Conservation (phyloP, 192 early-diverging fungal genomes). For the Coemansia erecta region DNA sequence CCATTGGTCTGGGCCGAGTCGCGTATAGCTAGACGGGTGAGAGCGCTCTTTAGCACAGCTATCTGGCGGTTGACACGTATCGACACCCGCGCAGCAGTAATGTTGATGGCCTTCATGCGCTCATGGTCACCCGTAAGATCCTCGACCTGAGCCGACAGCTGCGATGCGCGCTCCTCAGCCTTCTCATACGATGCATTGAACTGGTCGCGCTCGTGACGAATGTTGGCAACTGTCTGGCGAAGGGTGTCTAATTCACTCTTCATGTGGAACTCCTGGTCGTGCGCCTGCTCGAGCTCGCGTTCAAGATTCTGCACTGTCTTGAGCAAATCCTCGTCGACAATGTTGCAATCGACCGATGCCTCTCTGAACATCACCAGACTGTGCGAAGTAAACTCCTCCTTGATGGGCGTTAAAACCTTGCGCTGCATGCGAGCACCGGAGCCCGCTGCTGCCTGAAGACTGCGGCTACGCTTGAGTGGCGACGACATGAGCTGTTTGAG, state of each 20-base stretch:
- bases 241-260: conserved; percentile 28
- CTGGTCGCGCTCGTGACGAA: conserved; percentile 48
- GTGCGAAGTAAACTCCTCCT: conserved; percentile 17
- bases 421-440: conserved; percentile 5
- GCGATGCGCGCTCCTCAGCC: conserved; percentile 23
- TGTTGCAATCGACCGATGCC: conserved; percentile 20
- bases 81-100: conserved; percentile 28
- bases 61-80: conserved; percentile 36
- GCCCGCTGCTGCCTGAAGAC: conserved; percentile 6
- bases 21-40: conserved; percentile 15
- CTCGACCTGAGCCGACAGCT: conserved; percentile 41
- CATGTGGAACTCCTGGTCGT: conserved; percentile 3
- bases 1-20: too few relatives aligned
- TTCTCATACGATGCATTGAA: conserved; percentile 45
- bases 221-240: conserved; percentile 24
- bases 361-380: neutral
- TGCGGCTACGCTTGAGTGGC: conserved; percentile 12
- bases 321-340: neutral
- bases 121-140: conserved; percentile 43
- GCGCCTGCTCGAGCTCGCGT: conserved; percentile 8
- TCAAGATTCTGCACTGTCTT: conserved; percentile 1
- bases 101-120: conserved; percentile 38
- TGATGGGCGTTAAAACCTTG: conserved; percentile 44
- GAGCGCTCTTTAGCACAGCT: conserved; percentile 25
- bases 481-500: neutral